A percentile compares a stretch with the other conserved stretches of the same genome.
These are phyloP conservation scores for Epithele typhae DNA, from an alignment of 768 basidiomycete genomes.

Conservation along the genomic window DNA sequence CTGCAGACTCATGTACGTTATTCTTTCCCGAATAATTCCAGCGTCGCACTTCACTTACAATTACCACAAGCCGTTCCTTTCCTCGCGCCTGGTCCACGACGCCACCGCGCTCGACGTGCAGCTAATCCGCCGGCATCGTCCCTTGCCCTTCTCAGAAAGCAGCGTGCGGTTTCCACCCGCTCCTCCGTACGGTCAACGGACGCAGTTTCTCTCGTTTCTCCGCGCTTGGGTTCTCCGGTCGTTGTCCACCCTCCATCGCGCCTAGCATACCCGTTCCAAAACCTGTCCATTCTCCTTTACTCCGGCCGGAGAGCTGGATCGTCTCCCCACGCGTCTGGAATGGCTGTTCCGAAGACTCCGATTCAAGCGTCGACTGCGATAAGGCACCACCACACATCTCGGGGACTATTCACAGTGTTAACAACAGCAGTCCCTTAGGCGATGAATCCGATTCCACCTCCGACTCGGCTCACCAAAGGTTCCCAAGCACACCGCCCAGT, in stretches of 20 bases:
- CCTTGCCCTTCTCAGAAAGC: slow-evolving; percentile 9
- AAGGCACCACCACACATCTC: slow-evolving; percentile 3
- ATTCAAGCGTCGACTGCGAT: neutral
- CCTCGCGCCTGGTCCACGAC: slow-evolving; percentile 17
- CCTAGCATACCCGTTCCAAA: slow-evolving; percentile 9
- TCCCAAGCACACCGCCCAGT: neutral
- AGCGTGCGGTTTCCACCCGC: slow-evolving; percentile 1
- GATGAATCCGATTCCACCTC: neutral
- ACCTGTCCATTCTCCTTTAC: slow-evolving; percentile 2
- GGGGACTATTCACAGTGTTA: neutral
- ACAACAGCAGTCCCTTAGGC: neutral
- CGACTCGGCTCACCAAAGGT: neutral
- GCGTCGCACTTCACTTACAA: neutral
- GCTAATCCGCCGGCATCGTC: neutral
- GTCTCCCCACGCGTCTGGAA: slow-evolving; percentile 10
- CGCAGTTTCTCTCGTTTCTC: slow-evolving; percentile 4
- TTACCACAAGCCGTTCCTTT: slow-evolving; percentile 5
- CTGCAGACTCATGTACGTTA: slow-evolving; percentile 1
- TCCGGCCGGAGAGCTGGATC: slow-evolving; percentile 10
- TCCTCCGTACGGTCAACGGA: slow-evolving; percentile 5
- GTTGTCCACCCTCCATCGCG: slow-evolving; percentile 9
- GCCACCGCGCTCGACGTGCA: slow-evolving; percentile 2
- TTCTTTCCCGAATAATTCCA: no score
- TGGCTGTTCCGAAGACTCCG: neutral
- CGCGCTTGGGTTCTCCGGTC: slow-evolving; percentile 1